Conservation (phyloP, 2,329 filamentous ascomycete genomes). For the Colletotrichum zoysiae region DNA sequence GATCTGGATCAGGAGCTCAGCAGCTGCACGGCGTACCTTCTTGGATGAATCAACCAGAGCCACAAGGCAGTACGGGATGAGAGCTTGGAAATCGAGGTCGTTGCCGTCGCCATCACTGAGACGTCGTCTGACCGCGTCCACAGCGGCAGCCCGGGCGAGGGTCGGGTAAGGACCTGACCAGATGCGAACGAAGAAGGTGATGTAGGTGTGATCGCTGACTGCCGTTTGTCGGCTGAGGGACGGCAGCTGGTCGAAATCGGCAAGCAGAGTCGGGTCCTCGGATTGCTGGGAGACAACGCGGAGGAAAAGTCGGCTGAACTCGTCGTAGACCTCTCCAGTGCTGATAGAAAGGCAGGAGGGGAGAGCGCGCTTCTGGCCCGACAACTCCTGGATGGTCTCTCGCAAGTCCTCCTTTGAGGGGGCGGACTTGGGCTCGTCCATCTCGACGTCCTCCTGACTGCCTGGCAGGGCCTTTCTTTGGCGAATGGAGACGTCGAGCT, state of each 20-base stretch:
- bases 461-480: slow-evolving; percentile 64
- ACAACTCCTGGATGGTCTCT: slow-evolving; percentile 55
- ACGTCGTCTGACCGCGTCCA: slow-evolving; percentile 72
- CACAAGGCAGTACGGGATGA: slow-evolving; percentile 84
- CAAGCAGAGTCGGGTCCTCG: slow-evolving; percentile 55
- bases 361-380: slow-evolving; percentile 52
- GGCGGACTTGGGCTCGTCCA: slow-evolving; percentile 55
- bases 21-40: slow-evolving; percentile 81
- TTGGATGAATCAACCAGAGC: slow-evolving; percentile 82
- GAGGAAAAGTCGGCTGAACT: slow-evolving; percentile 71
- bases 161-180: slow-evolving; percentile 80
- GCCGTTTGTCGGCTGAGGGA: slow-evolving; percentile 68
- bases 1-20: slow-evolving; percentile 72
- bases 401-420: slow-evolving; percentile 54
- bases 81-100: slow-evolving; percentile 77
- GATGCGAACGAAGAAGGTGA: slow-evolving; percentile 81
- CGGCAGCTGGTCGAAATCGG: slow-evolving; percentile 66
- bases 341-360: slow-evolving; percentile 66
- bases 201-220: slow-evolving; percentile 72
- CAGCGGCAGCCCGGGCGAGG: slow-evolving; percentile 75
- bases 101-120: slow-evolving; percentile 64
- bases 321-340: slow-evolving; percentile 66
- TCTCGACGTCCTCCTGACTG: slow-evolving; percentile 62
- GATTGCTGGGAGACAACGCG: slow-evolving; percentile 61
- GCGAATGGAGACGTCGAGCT: slow-evolving; percentile 77